These are phyloP conservation scores for Cadophora sp. DNA, from an alignment of 2,329 filamentous ascomycete species.

Conservation along the genomic window DNA sequence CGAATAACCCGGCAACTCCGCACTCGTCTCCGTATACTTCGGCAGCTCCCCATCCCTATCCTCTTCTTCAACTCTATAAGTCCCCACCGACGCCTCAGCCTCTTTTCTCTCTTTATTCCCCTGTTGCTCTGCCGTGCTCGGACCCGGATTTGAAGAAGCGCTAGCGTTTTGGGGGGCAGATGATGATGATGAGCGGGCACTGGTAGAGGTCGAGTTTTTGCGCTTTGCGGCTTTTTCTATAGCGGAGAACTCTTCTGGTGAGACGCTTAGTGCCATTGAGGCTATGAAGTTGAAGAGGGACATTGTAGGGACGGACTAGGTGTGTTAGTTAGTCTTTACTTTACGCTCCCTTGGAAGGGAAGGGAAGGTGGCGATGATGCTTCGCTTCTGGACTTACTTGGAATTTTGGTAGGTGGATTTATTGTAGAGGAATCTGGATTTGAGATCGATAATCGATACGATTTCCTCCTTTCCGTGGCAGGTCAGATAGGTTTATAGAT, in stretches of 20 bases:
- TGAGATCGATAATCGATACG: too few species aligned
- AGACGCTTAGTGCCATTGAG: neutral
- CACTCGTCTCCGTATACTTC: neutral
- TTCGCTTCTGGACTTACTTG: neutral
- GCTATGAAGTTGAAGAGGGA: constrained; percentile 11
- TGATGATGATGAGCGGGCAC: neutral
- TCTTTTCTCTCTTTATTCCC: neutral
- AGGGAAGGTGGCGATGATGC: too few species aligned
- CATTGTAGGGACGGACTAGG: too few species aligned
- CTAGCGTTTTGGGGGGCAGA: neutral
- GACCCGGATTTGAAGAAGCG: neutral
- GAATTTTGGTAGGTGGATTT: neutral
- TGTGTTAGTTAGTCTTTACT: neutral
- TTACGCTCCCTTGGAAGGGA: neutral
- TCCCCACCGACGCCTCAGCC: neutral
- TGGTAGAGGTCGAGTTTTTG: neutral
- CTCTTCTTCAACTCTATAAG: neutral
- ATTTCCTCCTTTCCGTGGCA: too few species aligned
- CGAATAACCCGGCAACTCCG: neutral
- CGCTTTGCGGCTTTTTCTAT: neutral
- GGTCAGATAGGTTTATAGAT: neutral
- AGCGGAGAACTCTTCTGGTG: constrained; percentile 2
- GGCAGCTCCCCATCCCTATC: neutral
- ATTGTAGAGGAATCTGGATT: too few species aligned
- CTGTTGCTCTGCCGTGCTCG: neutral